phyloP scores from a whole-genome alignment of 2,329 filamentous ascomycete species.

The Colletotrichum horii region DNA sequence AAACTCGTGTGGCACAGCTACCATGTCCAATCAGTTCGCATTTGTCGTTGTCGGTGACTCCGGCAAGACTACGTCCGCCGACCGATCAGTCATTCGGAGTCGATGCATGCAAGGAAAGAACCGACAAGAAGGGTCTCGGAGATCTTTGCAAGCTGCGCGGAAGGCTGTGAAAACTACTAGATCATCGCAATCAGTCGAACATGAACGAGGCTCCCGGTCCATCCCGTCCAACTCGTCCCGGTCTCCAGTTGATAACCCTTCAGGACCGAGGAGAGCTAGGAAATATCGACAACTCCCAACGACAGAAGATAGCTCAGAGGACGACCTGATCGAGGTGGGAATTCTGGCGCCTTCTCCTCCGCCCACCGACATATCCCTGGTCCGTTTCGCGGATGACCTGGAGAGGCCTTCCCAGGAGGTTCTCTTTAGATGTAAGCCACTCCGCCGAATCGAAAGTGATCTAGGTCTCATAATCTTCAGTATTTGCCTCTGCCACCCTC shows the following conservation, averaged over 20 bases:
- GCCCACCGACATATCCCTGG: neutral
- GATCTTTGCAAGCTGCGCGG: neutral
- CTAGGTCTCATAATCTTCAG: neutral
- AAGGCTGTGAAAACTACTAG: neutral
- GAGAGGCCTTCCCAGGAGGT: neutral
- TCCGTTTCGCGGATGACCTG: neutral
- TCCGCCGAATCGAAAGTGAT: neutral
- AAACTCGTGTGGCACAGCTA: neutral
- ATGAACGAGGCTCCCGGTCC: neutral
- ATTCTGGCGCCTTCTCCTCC: neutral
- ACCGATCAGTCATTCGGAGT: neutral
- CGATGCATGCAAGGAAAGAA: neutral
- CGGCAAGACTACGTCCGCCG: neutral
- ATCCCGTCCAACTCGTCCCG: neutral
- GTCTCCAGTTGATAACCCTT: neutral
- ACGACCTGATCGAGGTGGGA: neutral
- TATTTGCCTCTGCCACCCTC: neutral
- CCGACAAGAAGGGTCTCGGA: neutral
- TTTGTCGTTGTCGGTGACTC: neutral
- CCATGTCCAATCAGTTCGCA: neutral
- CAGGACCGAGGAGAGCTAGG: neutral
- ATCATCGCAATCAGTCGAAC: neutral
- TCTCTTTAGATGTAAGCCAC: neutral
- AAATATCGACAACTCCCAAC: neutral
- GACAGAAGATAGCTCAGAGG: neutral